phyloP scores from a whole-genome alignment of 1,284 basidiomycete genomes.

The Ceratobasidium sp. region DNA sequence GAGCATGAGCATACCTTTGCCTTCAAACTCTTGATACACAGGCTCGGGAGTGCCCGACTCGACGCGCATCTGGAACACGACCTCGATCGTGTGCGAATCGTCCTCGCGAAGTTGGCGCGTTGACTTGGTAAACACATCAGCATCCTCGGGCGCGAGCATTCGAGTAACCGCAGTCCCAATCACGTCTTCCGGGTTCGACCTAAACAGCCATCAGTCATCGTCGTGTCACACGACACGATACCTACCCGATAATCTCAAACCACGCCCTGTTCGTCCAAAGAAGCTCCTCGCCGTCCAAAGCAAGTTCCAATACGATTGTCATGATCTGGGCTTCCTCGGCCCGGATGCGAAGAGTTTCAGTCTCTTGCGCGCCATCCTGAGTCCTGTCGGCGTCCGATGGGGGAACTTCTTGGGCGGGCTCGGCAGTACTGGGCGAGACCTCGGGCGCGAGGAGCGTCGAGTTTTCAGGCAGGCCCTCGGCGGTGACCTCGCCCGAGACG shows the following conservation, averaged over 20 bases:
- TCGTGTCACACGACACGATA: constrained; percentile 43
- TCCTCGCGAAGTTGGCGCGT: constrained; percentile 86
- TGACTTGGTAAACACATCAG: constrained; percentile 86
- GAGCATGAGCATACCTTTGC: constrained; percentile 98
- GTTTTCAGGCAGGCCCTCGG: constrained; percentile 30
- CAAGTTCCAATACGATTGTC: constrained; percentile 95
- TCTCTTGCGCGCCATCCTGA: constrained; percentile 64
- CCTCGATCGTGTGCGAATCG: constrained; percentile 93
- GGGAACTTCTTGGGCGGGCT: constrained; percentile 13
- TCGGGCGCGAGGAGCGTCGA: constrained; percentile 25
- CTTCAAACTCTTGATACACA: constrained; percentile 90
- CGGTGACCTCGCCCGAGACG: constrained; percentile 17
- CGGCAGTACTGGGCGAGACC: constrained; percentile 20
- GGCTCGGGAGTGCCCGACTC: constrained; percentile 53
- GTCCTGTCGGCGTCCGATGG: constrained; percentile 41
- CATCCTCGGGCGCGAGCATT: constrained; percentile 84
- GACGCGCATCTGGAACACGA: constrained; percentile 84
- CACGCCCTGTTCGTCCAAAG: constrained; percentile 96
- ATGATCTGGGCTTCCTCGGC: constrained; percentile 93
- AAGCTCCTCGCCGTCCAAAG: constrained; percentile 89
- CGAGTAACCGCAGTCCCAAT: constrained; percentile 82
- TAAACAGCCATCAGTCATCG: constrained; percentile 48
- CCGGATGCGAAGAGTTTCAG: constrained; percentile 81
- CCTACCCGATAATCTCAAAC: constrained; percentile 91
- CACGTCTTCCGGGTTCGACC: constrained; percentile 84